Evolutionary conservation across 208 protist species (phyloP).

Genomic region (Vickermania spadyakhi): DNA sequence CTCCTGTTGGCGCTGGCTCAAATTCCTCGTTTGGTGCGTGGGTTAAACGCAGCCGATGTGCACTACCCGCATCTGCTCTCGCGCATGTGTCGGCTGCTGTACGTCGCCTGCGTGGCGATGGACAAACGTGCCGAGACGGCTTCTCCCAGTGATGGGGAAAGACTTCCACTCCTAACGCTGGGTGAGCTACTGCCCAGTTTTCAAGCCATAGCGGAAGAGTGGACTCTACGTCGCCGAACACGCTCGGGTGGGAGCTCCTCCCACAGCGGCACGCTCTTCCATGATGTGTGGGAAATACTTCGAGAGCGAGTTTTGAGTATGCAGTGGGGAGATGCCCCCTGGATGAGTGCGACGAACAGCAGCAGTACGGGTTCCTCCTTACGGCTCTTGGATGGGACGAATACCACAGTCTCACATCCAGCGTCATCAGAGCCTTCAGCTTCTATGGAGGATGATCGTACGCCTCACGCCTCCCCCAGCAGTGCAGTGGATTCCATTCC

Average conservation of each 20-base stretch:
- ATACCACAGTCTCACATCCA: too few relatives aligned
- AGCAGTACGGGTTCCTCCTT: conserved; percentile 14
- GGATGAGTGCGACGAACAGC: too few relatives aligned
- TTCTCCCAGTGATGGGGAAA: not conserved
- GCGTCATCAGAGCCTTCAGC: too few relatives aligned
- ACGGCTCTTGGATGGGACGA: too few relatives aligned
- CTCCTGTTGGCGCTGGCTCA: conserved; percentile 20
- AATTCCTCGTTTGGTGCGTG: conserved; percentile 16
- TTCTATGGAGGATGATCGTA: too few relatives aligned
- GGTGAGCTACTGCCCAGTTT: conserved; percentile 44
- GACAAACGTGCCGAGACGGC: conserved; percentile 10
- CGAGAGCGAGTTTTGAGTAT: conserved; percentile 33
- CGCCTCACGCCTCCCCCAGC: too few relatives aligned
- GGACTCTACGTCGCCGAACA: conserved; percentile 27
- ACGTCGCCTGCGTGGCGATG: not conserved
- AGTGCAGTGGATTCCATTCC: not conserved
- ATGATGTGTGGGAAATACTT: conserved; percentile 73
- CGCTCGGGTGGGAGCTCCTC: conserved; percentile 16
- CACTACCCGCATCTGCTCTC: conserved; percentile 64
- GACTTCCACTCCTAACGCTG: conserved; percentile 35
- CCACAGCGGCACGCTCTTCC: conserved; percentile 32
- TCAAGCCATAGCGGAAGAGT: conserved; percentile 41
- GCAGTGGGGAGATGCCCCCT: not conserved
- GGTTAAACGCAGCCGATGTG: conserved; percentile 37
- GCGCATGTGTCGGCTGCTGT: conserved; percentile 34